Conservation (phyloP, 192 early-diverging fungal genomes). For the Coemansia sp. region DNA sequence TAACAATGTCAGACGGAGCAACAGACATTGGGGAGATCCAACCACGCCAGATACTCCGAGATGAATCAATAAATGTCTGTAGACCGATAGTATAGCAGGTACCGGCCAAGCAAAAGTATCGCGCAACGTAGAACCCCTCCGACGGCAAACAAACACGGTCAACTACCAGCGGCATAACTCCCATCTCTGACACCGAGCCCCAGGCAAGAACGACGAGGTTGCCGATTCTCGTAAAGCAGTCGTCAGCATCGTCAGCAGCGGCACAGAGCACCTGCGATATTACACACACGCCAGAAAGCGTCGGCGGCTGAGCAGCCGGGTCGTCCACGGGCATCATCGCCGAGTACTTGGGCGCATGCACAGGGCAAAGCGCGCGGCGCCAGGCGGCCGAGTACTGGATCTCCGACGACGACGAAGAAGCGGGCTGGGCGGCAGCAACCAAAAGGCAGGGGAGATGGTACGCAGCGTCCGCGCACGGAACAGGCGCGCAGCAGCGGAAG, state of each 20-base stretch:
- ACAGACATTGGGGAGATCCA: slow-evolving; percentile 9
- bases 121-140: slow-evolving; percentile 14
- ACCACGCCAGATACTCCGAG: slow-evolving; percentile 12
- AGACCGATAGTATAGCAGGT: slow-evolving; percentile 11
- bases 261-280: background rate
- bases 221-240: slow-evolving; percentile 6
- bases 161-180: background rate
- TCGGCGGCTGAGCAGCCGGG: slow-evolving; percentile 9
- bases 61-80: background rate
- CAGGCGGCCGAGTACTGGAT: slow-evolving; percentile 42
- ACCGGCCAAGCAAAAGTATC: slow-evolving; percentile 7
- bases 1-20: background rate
- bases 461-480: slow-evolving; percentile 34
- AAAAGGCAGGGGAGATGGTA: slow-evolving; percentile 50
- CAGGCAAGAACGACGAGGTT: slow-evolving; percentile 24
- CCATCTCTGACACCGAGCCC: background rate
- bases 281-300: slow-evolving; percentile 6
- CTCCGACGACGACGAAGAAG: background rate
- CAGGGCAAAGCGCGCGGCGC: slow-evolving; percentile 44
- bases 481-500: slow-evolving; percentile 52
- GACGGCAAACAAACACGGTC: background rate
- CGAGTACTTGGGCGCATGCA: slow-evolving; percentile 37
- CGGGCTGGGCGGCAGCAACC: background rate
- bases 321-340: slow-evolving; percentile 44
- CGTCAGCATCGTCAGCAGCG: background rate